phyloP scores from a whole-genome alignment of 2,329 filamentous ascomycete species.

The Trichoderma arundinaceum region DNA sequence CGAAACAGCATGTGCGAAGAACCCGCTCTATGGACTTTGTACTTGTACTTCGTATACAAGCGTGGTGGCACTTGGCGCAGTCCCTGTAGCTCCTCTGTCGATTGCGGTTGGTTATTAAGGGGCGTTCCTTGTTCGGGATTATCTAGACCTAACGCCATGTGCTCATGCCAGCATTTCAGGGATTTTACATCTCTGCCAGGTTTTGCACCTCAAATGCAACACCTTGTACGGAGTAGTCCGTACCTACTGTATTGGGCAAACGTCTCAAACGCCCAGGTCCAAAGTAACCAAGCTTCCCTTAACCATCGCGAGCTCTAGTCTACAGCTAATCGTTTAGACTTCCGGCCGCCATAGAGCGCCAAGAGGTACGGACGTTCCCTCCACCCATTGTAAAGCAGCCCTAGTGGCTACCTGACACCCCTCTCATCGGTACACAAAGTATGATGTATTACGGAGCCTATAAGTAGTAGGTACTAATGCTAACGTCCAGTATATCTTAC shows the following conservation, averaged over 20 bases:
- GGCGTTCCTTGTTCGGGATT: conserved; percentile 11
- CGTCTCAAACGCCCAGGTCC: background rate
- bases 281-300: background rate
- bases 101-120: background rate
- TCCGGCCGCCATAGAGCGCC: background rate
- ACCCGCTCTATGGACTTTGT: background rate
- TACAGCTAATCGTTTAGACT: background rate
- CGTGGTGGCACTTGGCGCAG: background rate
- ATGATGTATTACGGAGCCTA: background rate
- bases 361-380: background rate
- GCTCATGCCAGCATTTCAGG: conserved; percentile 8
- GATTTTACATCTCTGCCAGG: background rate
- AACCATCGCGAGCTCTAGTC: background rate
- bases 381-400: background rate
- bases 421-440: conserved; percentile 6
- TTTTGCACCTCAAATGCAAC: conserved; percentile 4
- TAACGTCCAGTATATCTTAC: background rate
- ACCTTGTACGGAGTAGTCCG: conserved; percentile 25
- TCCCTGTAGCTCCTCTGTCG: background rate
- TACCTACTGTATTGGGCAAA: conserved; percentile 10
- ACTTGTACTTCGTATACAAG: background rate
- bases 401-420: background rate
- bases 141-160: conserved; percentile 17
- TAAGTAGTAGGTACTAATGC: background rate
- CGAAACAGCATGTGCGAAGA: background rate